Percentiles rank a stretch among this genome's conserved stretches.
phyloP scores from a whole-genome alignment of 2,329 filamentous ascomycete genomes.

The Keithomyces neogunnii region DNA sequence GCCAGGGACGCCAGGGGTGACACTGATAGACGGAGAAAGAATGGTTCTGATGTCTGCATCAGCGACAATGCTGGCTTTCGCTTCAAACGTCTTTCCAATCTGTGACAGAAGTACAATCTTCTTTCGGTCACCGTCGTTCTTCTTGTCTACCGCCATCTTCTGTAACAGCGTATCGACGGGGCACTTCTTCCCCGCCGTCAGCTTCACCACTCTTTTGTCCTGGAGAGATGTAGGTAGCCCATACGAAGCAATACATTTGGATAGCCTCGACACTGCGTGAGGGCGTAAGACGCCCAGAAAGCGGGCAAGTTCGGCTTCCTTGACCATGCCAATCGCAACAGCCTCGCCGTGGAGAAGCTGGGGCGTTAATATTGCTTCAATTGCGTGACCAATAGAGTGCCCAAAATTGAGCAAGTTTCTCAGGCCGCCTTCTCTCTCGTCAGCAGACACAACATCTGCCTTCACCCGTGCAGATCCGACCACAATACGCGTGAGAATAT shows the following conservation, averaged over 20 bases:
- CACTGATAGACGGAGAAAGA: slow-evolving; percentile 68
- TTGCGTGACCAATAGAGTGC: slow-evolving; percentile 94
- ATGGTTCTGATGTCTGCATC: slow-evolving; percentile 78
- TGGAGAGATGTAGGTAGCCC: slow-evolving; percentile 77
- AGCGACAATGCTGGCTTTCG: slow-evolving; percentile 78
- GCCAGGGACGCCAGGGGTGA: slow-evolving; percentile 63
- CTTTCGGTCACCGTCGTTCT: slow-evolving; percentile 92
- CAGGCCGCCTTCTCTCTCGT: slow-evolving; percentile 89
- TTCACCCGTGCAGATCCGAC: slow-evolving; percentile 89
- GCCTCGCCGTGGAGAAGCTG: slow-evolving; percentile 94
- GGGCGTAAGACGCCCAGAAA: slow-evolving; percentile 79
- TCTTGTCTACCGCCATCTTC: slow-evolving; percentile 98
- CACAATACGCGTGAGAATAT: slow-evolving; percentile 69
- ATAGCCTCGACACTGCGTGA: slow-evolving; percentile 78
- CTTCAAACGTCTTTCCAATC: slow-evolving; percentile 82
- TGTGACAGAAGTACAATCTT: slow-evolving; percentile 89
- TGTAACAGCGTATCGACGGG: slow-evolving; percentile 76
- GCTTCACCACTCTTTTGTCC: slow-evolving; percentile 72
- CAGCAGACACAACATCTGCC: slow-evolving; percentile 85
- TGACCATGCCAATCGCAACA: slow-evolving; percentile 97
- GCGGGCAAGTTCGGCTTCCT: slow-evolving; percentile 88
- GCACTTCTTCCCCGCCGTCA: slow-evolving; percentile 81
- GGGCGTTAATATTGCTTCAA: slow-evolving; percentile 89
- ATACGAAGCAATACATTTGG: slow-evolving; percentile 93
- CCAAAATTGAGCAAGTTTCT: slow-evolving; percentile 96